Evolutionary conservation across 495 filamentous ascomycete genomes (phyloP).

Genomic region (Parathielavia hyrcaniae): DNA sequence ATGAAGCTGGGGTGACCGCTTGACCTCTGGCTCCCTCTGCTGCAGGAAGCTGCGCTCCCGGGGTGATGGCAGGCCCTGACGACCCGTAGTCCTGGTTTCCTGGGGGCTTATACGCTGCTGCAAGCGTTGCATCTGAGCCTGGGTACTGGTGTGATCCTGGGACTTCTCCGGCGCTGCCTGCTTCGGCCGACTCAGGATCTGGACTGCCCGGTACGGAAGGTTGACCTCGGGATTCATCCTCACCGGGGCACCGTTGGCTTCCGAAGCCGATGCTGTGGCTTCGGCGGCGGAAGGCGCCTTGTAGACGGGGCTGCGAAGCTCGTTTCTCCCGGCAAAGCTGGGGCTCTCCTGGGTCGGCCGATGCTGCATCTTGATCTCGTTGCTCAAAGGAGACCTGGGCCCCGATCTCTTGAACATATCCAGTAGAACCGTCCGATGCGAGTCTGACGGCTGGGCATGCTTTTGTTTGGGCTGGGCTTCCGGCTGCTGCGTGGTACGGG

Average conservation of each 20-base stretch:
- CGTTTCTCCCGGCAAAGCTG: slow-evolving; percentile 15
- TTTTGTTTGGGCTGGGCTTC: slow-evolving; percentile 13
- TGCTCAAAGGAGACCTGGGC: slow-evolving; percentile 23
- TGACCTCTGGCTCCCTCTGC: slow-evolving; percentile 18
- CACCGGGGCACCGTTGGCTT: slow-evolving; percentile 29
- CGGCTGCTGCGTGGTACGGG: slow-evolving; percentile 4
- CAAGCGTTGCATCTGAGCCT: slow-evolving; percentile 20
- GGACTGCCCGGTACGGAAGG: slow-evolving; percentile 38
- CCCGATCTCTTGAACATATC: slow-evolving; percentile 45
- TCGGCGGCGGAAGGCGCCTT: slow-evolving; percentile 25
- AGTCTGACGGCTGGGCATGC: slow-evolving; percentile 35
- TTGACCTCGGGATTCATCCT: slow-evolving; percentile 38
- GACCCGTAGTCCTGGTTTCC: slow-evolving; percentile 14
- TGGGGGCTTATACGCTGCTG: slow-evolving; percentile 15
- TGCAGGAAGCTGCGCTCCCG: slow-evolving; percentile 19
- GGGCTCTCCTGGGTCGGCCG: slow-evolving; percentile 3
- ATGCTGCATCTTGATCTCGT: slow-evolving; percentile 23
- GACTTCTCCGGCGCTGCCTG: slow-evolving; percentile 18
- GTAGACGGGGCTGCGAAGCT: slow-evolving; percentile 13
- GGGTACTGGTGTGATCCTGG: slow-evolving; percentile 2
- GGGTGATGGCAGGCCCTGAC: slow-evolving; percentile 22
- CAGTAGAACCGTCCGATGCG: slow-evolving; percentile 42
- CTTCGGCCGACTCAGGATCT: slow-evolving; percentile 38
- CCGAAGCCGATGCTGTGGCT: slow-evolving; percentile 23
- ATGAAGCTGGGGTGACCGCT: slow-evolving; percentile 19